Conservation (phyloP, 2,329 filamentous ascomycete genomes). For the Metarhizium album region DNA sequence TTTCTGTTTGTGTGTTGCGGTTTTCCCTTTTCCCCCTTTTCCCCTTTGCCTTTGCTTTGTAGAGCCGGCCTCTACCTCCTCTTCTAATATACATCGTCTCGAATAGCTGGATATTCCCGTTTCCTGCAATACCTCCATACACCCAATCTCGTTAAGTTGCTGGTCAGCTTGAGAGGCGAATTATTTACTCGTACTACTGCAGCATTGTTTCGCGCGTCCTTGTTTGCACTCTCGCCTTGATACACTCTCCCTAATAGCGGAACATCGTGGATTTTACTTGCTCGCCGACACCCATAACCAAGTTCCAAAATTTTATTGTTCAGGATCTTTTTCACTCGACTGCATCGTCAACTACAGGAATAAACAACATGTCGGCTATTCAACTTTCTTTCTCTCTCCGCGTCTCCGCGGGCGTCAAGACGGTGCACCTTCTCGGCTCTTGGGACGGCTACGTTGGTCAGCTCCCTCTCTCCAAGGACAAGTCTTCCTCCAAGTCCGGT, state of each 20-base stretch:
- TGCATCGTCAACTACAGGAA: background rate
- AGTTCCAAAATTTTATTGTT: constrained; percentile 12
- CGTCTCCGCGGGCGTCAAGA: constrained; percentile 93
- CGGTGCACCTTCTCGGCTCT: constrained; percentile 91
- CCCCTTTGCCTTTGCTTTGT: constrained; percentile 25
- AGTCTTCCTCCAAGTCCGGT: constrained; percentile 70
- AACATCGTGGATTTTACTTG: constrained; percentile 45
- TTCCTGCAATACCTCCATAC: constrained; percentile 1
- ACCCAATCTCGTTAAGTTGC: constrained; percentile 21
- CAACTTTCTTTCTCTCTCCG: constrained; percentile 94
- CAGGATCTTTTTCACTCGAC: constrained; percentile 19
- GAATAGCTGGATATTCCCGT: constrained; percentile 8
- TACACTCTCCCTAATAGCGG: constrained; percentile 32
- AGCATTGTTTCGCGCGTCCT: constrained; percentile 11
- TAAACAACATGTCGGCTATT: constrained; percentile 67
- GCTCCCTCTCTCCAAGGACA: constrained; percentile 87
- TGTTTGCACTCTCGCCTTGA: constrained; percentile 19
- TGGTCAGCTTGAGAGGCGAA: constrained; percentile 29
- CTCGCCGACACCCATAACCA: constrained; percentile 31
- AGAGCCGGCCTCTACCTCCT: constrained; percentile 45
- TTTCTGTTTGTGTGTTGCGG: constrained; percentile 33
- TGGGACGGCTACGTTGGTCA: constrained; percentile 97
- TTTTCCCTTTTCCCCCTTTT: constrained; percentile 22
- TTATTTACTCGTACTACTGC: constrained; percentile 5
- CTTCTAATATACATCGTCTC: constrained; percentile 21